A percentile compares a stretch with the other conserved stretches of the same genome.
phyloP scores from a whole-genome alignment of 192 early-diverging fungal species.

The Coemansia sp. region DNA sequence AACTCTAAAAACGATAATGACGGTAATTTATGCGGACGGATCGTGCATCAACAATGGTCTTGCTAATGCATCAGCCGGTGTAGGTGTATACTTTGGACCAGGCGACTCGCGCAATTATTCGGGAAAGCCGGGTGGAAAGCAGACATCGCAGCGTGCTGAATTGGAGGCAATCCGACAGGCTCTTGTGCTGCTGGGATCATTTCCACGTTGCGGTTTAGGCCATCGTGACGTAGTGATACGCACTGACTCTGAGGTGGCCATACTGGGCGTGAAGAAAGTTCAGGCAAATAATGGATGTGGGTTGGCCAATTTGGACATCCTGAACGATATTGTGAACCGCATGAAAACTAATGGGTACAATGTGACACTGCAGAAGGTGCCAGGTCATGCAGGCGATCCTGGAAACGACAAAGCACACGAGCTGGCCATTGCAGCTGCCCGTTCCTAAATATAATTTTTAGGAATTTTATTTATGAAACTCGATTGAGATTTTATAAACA shows the following conservation, averaged over 20 bases:
- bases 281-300: not conserved
- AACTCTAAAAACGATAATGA: constrained; percentile 1
- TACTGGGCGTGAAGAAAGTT: not conserved
- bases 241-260: not conserved
- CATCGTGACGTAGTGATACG: constrained; percentile 1
- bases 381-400: not conserved
- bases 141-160: not conserved
- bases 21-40: constrained; percentile 6
- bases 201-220: not conserved
- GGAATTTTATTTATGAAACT: not conserved
- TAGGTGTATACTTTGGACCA: constrained; percentile 11
- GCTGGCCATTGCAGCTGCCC: constrained; percentile 3
- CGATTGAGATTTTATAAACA: not conserved
- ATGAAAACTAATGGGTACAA: not conserved
- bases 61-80: not conserved
- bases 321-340: not conserved
- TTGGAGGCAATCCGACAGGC: constrained; percentile 10
- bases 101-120: constrained; percentile 8
- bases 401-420: not conserved
- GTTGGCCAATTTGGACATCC: not conserved
- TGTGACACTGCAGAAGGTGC: not conserved
- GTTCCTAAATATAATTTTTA: not conserved
- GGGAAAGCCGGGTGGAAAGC: not conserved
- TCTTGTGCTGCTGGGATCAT: not conserved
- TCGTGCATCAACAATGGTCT: constrained; percentile 9